Evolutionary conservation across 2,329 filamentous ascomycete species (phyloP).

Genomic region (Tolypocladium guangdongense): DNA sequence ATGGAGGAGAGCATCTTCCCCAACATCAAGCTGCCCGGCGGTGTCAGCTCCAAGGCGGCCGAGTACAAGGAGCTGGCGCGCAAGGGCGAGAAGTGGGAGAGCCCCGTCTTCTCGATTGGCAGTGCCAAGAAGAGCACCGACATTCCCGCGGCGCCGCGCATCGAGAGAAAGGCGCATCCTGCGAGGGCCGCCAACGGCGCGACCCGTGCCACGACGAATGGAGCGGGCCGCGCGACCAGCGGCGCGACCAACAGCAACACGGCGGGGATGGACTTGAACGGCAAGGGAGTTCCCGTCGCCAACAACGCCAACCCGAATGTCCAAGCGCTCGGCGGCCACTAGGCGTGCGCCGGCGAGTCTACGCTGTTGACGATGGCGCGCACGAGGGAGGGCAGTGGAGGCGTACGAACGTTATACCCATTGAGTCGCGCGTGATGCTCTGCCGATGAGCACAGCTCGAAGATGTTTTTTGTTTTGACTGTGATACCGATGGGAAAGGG

Average conservation of each 20-base stretch:
- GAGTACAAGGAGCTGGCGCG: conserved; percentile 81
- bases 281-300: background rate
- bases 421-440: background rate
- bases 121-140: conserved; percentile 60
- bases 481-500: background rate
- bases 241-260: conserved; percentile 9
- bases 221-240: conserved; percentile 3
- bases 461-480: background rate
- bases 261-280: conserved; percentile 1
- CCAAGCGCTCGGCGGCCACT: conserved; percentile 7
- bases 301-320: conserved; percentile 1
- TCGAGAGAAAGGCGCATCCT: conserved; percentile 33
- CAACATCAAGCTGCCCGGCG: conserved; percentile 66
- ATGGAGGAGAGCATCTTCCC: conserved; percentile 86
- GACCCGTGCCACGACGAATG: background rate
- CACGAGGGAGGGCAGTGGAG: background rate
- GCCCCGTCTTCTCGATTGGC: conserved; percentile 84
- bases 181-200: conserved; percentile 4
- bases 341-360: conserved; percentile 7
- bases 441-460: background rate
- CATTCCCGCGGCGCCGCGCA: conserved; percentile 50
- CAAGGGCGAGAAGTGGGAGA: conserved; percentile 92
- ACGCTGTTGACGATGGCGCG: conserved; percentile 1
- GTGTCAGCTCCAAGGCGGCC: conserved; percentile 86
- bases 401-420: conserved; percentile 8